Evolutionary conservation across 352 stramenopile species (phyloP).

Genomic region (Aphanomyces cochlioides): DNA sequence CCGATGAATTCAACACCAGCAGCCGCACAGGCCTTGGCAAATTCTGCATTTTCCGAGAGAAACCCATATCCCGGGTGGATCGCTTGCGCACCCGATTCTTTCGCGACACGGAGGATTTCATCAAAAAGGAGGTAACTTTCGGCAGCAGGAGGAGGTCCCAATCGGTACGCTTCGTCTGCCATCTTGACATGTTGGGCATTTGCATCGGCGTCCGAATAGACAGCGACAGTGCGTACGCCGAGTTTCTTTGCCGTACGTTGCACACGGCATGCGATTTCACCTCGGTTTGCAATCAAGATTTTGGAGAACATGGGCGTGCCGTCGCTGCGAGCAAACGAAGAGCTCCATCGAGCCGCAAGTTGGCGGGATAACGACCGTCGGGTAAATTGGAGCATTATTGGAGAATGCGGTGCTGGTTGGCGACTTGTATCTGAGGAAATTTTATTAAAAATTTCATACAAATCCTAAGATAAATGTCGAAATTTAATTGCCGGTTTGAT

Average conservation of each 20-base stretch:
- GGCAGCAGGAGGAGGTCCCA: constrained; percentile 60
- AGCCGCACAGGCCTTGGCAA: constrained; percentile 61
- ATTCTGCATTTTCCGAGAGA: constrained; percentile 84
- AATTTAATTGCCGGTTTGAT: no score
- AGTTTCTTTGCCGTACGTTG: constrained; percentile 78
- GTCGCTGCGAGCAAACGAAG: constrained; percentile 22
- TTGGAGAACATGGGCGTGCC: constrained; percentile 61
- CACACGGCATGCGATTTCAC: constrained; percentile 88
- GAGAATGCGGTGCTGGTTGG: constrained; percentile 13
- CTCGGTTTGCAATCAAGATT: constrained; percentile 89
- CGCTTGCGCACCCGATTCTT: constrained; percentile 60
- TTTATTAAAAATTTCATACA: background rate
- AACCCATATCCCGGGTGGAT: constrained; percentile 91
- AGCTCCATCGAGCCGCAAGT: constrained; percentile 6
- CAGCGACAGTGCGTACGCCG: constrained; percentile 86
- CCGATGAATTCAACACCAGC: constrained; percentile 88
- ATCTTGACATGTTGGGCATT: constrained; percentile 71
- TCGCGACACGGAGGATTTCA: constrained; percentile 72
- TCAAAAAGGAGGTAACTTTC: constrained; percentile 76
- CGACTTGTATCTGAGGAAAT: background rate
- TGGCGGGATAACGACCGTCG: background rate
- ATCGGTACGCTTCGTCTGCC: constrained; percentile 63
- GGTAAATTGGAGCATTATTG: constrained; percentile 4
- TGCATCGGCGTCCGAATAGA: constrained; percentile 87
- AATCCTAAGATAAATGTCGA: background rate